Percentiles rank a stretch among this genome's conserved stretches.
Conservation (phyloP, 1,139 yeast species). For the Eremothecium cymbalariae region DNA sequence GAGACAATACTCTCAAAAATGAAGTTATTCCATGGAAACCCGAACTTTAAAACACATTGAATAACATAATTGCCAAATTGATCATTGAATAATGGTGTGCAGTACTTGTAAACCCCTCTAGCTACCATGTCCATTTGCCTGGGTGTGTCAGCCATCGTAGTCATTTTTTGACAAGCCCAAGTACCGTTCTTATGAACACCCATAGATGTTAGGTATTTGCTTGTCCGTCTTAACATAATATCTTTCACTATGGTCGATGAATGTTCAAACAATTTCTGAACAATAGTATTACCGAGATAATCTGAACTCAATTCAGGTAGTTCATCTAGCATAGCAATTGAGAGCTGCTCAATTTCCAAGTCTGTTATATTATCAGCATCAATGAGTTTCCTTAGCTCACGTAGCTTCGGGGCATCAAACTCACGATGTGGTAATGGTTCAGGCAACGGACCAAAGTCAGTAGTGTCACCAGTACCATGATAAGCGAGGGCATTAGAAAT, state of each 20-base stretch:
- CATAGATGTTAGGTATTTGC: constrained; percentile 79
- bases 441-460: constrained; percentile 62
- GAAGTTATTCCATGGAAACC: constrained; percentile 80
- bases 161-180: constrained; percentile 97
- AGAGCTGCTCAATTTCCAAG: constrained; percentile 70
- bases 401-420: constrained; percentile 79
- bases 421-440: constrained; percentile 56
- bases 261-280: constrained; percentile 76
- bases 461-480: constrained; percentile 33
- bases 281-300: constrained; percentile 91
- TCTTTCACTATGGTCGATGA: constrained; percentile 67
- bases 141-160: constrained; percentile 59
- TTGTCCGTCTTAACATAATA: constrained; percentile 69
- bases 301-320: constrained; percentile 88
- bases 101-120: constrained; percentile 66
- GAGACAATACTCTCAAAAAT: constrained; percentile 78
- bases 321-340: constrained; percentile 79
- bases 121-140: constrained; percentile 68
- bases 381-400: constrained; percentile 49
- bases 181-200: constrained; percentile 98
- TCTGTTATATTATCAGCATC: constrained; percentile 36
- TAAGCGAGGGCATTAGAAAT: constrained; percentile 35
- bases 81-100: constrained; percentile 81
- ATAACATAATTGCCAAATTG: constrained; percentile 95
- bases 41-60: constrained; percentile 88